Evolutionary conservation across 768 basidiomycete species (phyloP).

Genomic region (Daedalea quercina): DNA sequence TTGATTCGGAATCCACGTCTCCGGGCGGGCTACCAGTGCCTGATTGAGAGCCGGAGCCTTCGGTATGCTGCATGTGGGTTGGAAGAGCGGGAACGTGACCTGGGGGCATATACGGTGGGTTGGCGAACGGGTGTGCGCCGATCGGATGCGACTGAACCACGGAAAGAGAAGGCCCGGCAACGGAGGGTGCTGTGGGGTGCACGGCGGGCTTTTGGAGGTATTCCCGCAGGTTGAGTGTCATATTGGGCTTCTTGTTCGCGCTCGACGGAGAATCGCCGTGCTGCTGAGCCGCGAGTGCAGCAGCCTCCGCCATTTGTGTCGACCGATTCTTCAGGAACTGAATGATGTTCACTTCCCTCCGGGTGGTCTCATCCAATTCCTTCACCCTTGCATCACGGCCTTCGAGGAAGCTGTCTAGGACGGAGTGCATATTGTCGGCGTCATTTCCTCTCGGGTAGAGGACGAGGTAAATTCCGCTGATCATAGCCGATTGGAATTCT

Average conservation of each 20-base stretch:
- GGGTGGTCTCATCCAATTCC: constrained; percentile 79
- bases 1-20: constrained; percentile 63
- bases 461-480: constrained; percentile 80
- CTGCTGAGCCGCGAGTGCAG: constrained; percentile 12
- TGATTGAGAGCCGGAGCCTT: constrained; percentile 53
- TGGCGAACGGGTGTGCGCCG: not conserved
- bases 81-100: constrained; percentile 1
- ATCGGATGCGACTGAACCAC: not conserved
- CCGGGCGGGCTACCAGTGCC: constrained; percentile 60
- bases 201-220: constrained; percentile 10
- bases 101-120: not conserved
- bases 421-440: constrained; percentile 66
- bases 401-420: constrained; percentile 71
- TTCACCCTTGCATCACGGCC: constrained; percentile 45
- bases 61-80: constrained; percentile 37
- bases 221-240: constrained; percentile 43
- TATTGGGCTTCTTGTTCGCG: constrained; percentile 41
- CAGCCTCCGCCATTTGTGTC: constrained; percentile 37
- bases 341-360: constrained; percentile 77
- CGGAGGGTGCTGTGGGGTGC: not conserved
- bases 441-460: constrained; percentile 70
- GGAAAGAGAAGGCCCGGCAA: not conserved
- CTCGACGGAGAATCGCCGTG: not conserved
- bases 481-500: constrained; percentile 87
- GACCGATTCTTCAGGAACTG: constrained; percentile 73